Evolutionary conservation across 805 yeast species (phyloP).

Genomic region (Metschnikowia proteae): DNA sequence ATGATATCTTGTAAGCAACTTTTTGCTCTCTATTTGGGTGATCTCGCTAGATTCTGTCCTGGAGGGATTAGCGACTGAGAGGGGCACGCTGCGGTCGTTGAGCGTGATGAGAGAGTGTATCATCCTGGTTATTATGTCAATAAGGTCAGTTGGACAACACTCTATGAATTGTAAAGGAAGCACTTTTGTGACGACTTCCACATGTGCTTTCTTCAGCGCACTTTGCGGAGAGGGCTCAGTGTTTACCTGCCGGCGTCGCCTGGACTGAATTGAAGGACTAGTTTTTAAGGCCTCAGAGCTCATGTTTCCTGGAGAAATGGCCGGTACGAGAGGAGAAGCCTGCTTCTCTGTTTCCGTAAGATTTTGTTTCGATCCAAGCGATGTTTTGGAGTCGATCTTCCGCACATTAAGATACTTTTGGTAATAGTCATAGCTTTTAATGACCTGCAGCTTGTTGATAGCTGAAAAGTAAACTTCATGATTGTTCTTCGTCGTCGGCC

Average conservation of each 20-base stretch:
- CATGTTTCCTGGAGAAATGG: neutral
- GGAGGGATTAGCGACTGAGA: conserved; percentile 27
- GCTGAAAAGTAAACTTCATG: conserved; percentile 13
- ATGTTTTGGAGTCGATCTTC: neutral
- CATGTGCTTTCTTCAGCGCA: conserved; percentile 14
- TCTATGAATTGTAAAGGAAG: conserved; percentile 55
- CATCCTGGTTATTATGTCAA: conserved; percentile 75
- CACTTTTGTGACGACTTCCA: conserved; percentile 11
- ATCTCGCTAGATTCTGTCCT: conserved; percentile 19
- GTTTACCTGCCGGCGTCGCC: conserved; percentile 10
- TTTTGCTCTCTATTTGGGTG: conserved; percentile 19
- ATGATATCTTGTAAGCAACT: conserved; percentile 77
- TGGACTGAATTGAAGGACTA: neutral
- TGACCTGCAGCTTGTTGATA: conserved; percentile 11
- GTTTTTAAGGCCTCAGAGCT: neutral
- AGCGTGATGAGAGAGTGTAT: conserved; percentile 66
- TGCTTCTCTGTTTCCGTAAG: neutral
- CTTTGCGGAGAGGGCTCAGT: conserved; percentile 4
- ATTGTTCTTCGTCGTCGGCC: conserved; percentile 10
- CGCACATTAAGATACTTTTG: conserved; percentile 13
- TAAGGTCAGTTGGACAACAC: conserved; percentile 67
- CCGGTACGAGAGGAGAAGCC: neutral
- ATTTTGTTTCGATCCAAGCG: neutral
- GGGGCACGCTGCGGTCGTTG: conserved; percentile 58
- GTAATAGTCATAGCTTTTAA: conserved; percentile 15